Evolutionary conservation across 495 filamentous ascomycete species (phyloP).

Genomic region (Eremomyces bilateralis): DNA sequence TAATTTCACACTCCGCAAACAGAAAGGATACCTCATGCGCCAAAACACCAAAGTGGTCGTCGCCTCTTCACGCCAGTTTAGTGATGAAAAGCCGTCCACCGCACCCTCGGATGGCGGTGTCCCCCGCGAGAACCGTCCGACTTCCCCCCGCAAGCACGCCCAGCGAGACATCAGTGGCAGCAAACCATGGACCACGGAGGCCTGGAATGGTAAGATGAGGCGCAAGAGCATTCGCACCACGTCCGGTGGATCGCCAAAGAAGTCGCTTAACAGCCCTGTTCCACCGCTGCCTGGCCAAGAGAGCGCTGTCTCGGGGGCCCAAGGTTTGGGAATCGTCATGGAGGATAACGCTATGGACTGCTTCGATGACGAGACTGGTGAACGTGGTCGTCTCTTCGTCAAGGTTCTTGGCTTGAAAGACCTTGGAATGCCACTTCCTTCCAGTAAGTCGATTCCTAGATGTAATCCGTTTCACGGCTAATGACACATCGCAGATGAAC

Average conservation of each 20-base stretch:
- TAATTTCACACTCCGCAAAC: too few relatives aligned
- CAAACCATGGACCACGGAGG: conserved; percentile 87
- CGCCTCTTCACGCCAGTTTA: conserved; percentile 39
- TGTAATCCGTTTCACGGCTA: conserved; percentile 12
- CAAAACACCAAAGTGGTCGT: conserved; percentile 96
- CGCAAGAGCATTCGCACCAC: conserved; percentile 41
- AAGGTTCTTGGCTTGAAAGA: conserved; percentile 96
- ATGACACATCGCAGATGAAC: conserved; percentile 38
- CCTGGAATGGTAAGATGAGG: conserved; percentile 68
- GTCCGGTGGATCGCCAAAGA: conserved; percentile 40
- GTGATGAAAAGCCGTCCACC: conserved; percentile 22
- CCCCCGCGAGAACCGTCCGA: conserved; percentile 51
- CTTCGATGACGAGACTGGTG: conserved; percentile 51
- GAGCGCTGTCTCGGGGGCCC: conserved; percentile 44
- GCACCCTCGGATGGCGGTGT: conserved; percentile 39
- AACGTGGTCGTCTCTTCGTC: conserved; percentile 84
- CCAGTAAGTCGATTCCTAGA: conserved; percentile 34
- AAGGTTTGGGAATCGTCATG: conserved; percentile 25
- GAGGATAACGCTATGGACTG: conserved; percentile 14
- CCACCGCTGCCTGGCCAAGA: conserved; percentile 79
- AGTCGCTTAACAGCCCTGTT: conserved; percentile 35
- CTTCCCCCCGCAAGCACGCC: conserved; percentile 28
- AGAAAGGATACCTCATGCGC: conserved; percentile 62
- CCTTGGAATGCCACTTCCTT: conserved; percentile 72
- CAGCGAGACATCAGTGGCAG: too few relatives aligned